Conservation (phyloP, 208 protist genomes). For the Trypanosomatidae sp. region DNA sequence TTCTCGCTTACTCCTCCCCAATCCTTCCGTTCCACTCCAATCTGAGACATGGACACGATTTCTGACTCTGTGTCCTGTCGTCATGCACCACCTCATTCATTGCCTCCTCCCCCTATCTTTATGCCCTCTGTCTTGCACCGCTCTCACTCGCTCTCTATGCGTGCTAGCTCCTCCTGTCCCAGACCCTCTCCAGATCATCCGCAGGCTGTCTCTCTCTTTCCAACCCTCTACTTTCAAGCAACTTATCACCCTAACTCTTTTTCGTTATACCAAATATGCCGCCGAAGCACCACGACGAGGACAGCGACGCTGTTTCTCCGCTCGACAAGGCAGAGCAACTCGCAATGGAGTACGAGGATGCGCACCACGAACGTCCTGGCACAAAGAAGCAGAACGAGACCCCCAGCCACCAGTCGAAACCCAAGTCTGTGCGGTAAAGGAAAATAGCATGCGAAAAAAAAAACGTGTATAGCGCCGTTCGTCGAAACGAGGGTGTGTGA, state of each 20-base stretch:
- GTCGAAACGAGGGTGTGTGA: not conserved
- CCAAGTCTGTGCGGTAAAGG: conserved; percentile 79
- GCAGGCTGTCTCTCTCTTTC: conserved; percentile 1
- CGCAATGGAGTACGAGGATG: conserved; percentile 72
- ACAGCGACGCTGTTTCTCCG: conserved; percentile 68
- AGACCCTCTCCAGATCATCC: not conserved
- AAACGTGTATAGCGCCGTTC: not conserved
- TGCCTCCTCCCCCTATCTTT: not conserved
- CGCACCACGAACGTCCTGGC: conserved; percentile 82
- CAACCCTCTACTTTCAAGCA: not conserved
- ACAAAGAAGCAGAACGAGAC: conserved; percentile 59
- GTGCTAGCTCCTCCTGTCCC: not conserved
- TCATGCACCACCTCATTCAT: not conserved
- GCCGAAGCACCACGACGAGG: conserved; percentile 36
- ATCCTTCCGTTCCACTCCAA: not conserved
- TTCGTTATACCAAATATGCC: conserved; percentile 26
- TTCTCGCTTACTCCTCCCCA: not conserved
- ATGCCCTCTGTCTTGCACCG: not conserved
- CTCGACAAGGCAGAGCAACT: conserved; percentile 74
- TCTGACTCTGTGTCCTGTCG: not conserved
- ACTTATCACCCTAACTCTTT: not conserved
- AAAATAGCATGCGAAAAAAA: conserved; percentile 1
- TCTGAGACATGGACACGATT: not conserved
- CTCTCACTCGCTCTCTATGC: not conserved
- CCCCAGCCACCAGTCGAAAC: conserved; percentile 76